A percentile compares a stretch with the other conserved stretches of the same genome.
These are phyloP conservation scores for Fusarium veterinarium DNA, from an alignment of 2,329 filamentous ascomycete genomes.

Conservation along the genomic window DNA sequence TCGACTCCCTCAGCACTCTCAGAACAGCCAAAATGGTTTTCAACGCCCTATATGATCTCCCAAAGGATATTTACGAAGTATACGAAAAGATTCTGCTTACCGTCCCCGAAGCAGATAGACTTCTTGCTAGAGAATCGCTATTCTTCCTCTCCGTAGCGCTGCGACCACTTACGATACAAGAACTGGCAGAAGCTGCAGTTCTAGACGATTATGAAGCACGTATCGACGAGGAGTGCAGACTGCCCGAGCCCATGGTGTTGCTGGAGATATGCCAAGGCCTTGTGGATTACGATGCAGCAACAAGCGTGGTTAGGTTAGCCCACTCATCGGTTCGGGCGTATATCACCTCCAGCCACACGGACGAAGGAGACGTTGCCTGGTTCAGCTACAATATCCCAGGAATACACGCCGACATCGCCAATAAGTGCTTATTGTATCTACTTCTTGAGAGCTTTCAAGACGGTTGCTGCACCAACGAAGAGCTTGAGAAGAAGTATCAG, in stretches of 20 bases:
- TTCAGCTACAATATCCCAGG: background rate
- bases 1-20: background rate
- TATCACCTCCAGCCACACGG: background rate
- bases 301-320: background rate
- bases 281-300: background rate
- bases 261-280: background rate
- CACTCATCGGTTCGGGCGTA: background rate
- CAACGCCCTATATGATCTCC: background rate
- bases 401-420: background rate
- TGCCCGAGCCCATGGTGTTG: accelerated
- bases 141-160: background rate
- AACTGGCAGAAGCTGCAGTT: background rate
- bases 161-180: background rate
- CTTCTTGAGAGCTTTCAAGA: background rate
- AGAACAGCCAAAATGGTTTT: background rate
- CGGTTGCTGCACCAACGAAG: background rate
- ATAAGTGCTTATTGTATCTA: background rate
- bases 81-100: background rate
- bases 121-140: background rate
- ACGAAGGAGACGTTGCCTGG: background rate
- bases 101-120: background rate
- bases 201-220: accelerated
- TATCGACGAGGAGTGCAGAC: background rate
- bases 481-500: background rate
- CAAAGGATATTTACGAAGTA: background rate